Percentiles rank a stretch among this genome's conserved stretches.
These are phyloP conservation scores for Vaccinium myrtillus DNA, from an alignment of 148 eudicot genomes.

Conservation along the genomic window DNA sequence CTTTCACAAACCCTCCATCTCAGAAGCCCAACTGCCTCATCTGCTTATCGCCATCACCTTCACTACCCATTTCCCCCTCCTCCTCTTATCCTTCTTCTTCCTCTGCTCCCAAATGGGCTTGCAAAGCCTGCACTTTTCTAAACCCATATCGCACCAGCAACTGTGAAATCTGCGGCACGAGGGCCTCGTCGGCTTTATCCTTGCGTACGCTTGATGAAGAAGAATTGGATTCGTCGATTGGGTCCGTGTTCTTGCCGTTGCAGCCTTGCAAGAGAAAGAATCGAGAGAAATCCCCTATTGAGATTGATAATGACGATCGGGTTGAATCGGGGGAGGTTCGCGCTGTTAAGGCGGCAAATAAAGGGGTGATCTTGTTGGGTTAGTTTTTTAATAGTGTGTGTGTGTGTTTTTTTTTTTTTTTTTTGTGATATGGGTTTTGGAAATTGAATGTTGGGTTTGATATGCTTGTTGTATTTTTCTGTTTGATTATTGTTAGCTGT, in stretches of 20 bases:
- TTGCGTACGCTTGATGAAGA: constrained; percentile 26
- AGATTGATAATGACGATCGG: constrained; percentile 15
- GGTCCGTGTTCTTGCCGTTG: constrained; percentile 71
- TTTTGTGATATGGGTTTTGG: not conserved
- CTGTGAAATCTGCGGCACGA: constrained; percentile 63
- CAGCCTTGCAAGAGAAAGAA: constrained; percentile 33
- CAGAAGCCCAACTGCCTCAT: constrained; percentile 56
- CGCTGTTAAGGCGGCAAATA: constrained; percentile 17
- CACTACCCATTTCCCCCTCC: constrained; percentile 20
- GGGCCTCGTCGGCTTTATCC: constrained; percentile 37
- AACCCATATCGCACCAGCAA: constrained; percentile 42
- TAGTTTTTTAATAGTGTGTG: not conserved
- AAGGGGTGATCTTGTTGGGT: constrained; percentile 30
- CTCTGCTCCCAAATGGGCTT: constrained; percentile 59
- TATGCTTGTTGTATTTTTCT: not conserved
- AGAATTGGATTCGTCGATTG: constrained; percentile 46
- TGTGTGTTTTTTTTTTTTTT: not conserved
- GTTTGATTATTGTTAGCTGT: not conserved
- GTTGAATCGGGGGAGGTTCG: constrained; percentile 21
- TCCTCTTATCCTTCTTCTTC: constrained; percentile 26
- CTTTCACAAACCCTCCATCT: constrained; percentile 70
- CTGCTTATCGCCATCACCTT: constrained; percentile 40
- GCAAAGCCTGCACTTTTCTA: constrained; percentile 79
- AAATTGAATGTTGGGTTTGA: not conserved
- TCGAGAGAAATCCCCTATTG: not conserved